Percentiles rank a stretch among this genome's conserved stretches.
Evolutionary conservation across 1,139 yeast species (phyloP).

Genomic region (Hanseniaspora uvarum): DNA sequence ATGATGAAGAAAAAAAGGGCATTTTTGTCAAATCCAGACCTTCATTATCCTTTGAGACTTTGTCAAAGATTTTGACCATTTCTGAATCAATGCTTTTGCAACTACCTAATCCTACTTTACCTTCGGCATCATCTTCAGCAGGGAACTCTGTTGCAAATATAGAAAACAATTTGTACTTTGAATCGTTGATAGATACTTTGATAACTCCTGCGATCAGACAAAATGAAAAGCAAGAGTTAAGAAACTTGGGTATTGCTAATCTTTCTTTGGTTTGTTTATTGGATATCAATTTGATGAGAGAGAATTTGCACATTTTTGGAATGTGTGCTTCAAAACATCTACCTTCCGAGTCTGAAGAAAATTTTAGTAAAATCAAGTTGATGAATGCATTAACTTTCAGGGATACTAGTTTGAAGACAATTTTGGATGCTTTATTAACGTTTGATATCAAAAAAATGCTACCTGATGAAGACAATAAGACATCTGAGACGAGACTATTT

Average conservation of each 20-base stretch:
- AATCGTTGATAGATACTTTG: constrained; percentile 63
- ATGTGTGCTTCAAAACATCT: constrained; percentile 55
- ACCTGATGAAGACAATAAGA: constrained; percentile 30
- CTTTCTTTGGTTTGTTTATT: constrained; percentile 71
- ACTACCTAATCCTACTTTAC: constrained; percentile 42
- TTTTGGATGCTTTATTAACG: constrained; percentile 67
- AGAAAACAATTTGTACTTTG: constrained; percentile 49
- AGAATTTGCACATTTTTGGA: constrained; percentile 52
- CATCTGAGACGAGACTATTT: constrained; percentile 19
- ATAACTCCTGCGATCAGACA: constrained; percentile 74
- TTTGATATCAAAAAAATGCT: constrained; percentile 58
- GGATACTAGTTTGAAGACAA: constrained; percentile 53
- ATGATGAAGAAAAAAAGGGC: neutral
- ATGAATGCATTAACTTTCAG: constrained; percentile 32
- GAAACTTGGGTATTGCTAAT: constrained; percentile 63
- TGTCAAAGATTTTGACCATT: constrained; percentile 57
- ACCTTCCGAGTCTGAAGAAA: constrained; percentile 25
- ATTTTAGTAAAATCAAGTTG: constrained; percentile 28
- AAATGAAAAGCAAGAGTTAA: constrained; percentile 44
- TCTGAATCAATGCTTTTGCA: constrained; percentile 64
- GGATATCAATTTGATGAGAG: constrained; percentile 54
- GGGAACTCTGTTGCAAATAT: constrained; percentile 9
- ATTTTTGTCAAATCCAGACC: constrained; percentile 11
- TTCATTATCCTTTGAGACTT: constrained; percentile 26
- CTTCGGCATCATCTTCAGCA: constrained; percentile 25